Evolutionary conservation across 2,329 filamentous ascomycete species (phyloP), one percentile per base, ranked within the genome.

Genomic region (Colletotrichum karsti): DNA sequence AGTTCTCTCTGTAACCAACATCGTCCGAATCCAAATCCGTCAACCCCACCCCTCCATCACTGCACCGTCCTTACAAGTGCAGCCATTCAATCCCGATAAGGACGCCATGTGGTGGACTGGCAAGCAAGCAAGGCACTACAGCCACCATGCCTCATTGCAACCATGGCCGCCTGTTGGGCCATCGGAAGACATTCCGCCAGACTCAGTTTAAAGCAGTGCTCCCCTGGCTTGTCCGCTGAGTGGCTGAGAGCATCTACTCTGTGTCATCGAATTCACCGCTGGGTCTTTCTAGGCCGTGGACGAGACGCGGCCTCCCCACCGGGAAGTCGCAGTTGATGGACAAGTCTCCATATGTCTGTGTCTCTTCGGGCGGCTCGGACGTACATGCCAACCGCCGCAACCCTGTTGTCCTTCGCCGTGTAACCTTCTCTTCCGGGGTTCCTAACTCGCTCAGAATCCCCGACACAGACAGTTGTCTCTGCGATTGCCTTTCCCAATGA

Each of bases 321-420:
- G 30, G 26, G 20, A 33, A 24, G 42, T 57, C 42, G 59, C 39
- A 57, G 30, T 58, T 24, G 18, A n/a, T 44, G n/a, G n/a, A 44
- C 58, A 42, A 42, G 35, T 35, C 22, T 7, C 28, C 26, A 37
- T 20, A 22, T 28, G 46, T n/a, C 33, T 51, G 42, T 37, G 53
- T n/a, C 26, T 50, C 13, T 50, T 24, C 28, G 64, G 64, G 56
- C 58, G 57, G 54, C 51, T 62, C 64, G 64, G 59, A 69, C 63
- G 33, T 46, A 59, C 26, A 59, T 22, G 39, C 48, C 33, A 48
- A 53, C 41, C 58, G 64, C 41, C 20, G 37, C 41, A 60, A 58
- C 28, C 53, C 22, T 58, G 44, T 7, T 41, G 60, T 55, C 51
- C 22, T 39, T 54, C 37, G 39, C 35, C 42, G 35, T 63, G 58